Evolutionary conservation across 495 filamentous ascomycete species (phyloP).

Genomic region (Chaetomium tenue): DNA sequence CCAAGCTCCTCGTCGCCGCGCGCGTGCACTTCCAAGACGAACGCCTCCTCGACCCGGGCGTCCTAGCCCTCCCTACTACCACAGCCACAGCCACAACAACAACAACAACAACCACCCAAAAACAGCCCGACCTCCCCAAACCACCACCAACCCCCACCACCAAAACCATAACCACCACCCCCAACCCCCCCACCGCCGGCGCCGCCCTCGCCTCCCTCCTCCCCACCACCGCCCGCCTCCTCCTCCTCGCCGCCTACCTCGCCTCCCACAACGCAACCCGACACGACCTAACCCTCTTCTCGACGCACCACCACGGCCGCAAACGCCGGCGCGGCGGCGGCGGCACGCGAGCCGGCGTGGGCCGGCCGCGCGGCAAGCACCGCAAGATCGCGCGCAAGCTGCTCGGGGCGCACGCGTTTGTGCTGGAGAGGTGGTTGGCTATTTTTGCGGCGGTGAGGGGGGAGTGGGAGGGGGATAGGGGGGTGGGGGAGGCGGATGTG

Average conservation of each 20-base stretch:
- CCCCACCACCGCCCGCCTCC: constrained; percentile 76
- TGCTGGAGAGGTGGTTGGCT: constrained; percentile 80
- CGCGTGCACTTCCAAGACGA: constrained; percentile 76
- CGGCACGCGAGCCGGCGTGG: constrained; percentile 18
- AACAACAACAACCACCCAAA: background rate
- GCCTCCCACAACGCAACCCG: constrained; percentile 82
- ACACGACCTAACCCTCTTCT: constrained; percentile 80
- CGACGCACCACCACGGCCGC: constrained; percentile 63
- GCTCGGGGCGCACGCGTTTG: constrained; percentile 74
- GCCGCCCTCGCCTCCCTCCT: constrained; percentile 51
- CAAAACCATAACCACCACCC: no score
- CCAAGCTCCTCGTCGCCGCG: constrained; percentile 71
- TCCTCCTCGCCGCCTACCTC: constrained; percentile 85
- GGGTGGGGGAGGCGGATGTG: constrained; percentile 57
- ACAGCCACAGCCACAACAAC: constrained; percentile 23
- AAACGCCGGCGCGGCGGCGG: constrained; percentile 37
- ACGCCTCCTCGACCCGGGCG: constrained; percentile 63
- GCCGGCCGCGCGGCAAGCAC: constrained; percentile 54
- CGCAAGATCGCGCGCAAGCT: constrained; percentile 69
- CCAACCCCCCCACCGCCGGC: constrained; percentile 14
- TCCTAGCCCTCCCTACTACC: constrained; percentile 49
- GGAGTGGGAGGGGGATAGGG: constrained; percentile 51
- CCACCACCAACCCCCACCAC: no score
- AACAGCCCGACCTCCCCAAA: background rate
- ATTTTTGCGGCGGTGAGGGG: constrained; percentile 80